phyloP scores from a whole-genome alignment of 371 early-diverging fungal species.

The Mucor circinelloides region DNA sequence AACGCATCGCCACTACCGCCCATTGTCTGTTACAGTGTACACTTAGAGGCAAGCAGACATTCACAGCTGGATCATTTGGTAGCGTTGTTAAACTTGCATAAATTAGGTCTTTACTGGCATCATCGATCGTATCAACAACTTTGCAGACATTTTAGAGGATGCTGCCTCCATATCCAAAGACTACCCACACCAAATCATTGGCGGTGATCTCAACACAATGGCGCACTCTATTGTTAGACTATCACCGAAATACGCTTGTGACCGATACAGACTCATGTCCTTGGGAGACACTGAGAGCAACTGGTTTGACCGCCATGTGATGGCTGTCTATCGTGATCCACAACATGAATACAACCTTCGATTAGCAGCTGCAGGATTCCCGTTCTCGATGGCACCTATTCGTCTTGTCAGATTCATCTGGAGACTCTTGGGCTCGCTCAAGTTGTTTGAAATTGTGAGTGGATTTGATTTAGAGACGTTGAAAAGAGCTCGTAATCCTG shows the following conservation, averaged over 20 bases:
- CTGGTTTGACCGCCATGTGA: conserved; percentile 69
- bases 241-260: conserved; percentile 66
- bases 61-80: not conserved
- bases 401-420: conserved; percentile 17
- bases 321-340: conserved; percentile 27
- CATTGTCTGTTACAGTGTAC: conserved; percentile 69
- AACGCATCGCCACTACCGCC: conserved; percentile 45
- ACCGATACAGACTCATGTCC: conserved; percentile 66
- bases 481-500: conserved; percentile 66
- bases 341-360: conserved; percentile 29
- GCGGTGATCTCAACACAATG: conserved; percentile 85
- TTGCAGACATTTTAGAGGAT: conserved; percentile 73
- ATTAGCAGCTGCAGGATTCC: conserved; percentile 45
- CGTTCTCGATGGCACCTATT: conserved; percentile 20
- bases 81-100: not conserved
- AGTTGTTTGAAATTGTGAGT: conserved; percentile 16
- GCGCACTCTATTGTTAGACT: conserved; percentile 80
- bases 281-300: conserved; percentile 72
- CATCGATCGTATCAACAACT: conserved; percentile 61
- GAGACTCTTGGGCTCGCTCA: conserved; percentile 16
- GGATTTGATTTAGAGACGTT: conserved; percentile 56
- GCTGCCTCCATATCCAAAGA: conserved; percentile 36
- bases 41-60: conserved; percentile 61
- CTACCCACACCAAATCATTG: conserved; percentile 70
- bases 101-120: conserved; percentile 71